Conservation (phyloP, 495 filamentous ascomycete genomes). For the Jackrogersella minutella region DNA sequence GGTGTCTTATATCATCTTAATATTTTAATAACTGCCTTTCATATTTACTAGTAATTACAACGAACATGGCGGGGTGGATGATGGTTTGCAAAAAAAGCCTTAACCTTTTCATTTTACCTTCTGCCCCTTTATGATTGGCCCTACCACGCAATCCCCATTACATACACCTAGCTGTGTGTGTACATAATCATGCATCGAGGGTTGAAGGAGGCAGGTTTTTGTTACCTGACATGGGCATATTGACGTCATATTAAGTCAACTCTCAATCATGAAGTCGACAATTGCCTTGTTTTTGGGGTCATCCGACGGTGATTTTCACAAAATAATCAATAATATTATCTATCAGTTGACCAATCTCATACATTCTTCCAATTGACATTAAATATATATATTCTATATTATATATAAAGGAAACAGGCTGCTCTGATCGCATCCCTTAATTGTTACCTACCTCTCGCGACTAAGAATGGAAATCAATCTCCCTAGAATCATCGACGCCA, state of each 20-base stretch:
- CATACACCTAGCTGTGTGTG: not conserved
- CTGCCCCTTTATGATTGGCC: conserved; percentile 8
- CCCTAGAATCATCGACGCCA: conserved; percentile 43
- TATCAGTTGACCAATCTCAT: not conserved
- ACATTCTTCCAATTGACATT: not conserved
- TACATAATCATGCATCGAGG: not conserved
- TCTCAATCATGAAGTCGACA: not conserved
- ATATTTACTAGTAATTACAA: no score
- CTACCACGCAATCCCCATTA: no score
- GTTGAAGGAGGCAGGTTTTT: conserved; percentile 18
- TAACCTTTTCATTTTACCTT: no score
- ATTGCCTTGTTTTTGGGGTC: conserved; percentile 2
- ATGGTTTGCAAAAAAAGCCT: no score
- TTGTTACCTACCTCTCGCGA: not conserved
- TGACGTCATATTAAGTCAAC: conserved; percentile 28
- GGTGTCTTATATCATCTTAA: no score
- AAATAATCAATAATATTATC: not conserved
- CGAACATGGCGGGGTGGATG: no score
- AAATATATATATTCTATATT: not conserved
- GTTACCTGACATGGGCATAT: not conserved
- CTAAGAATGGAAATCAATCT: conserved; percentile 46
- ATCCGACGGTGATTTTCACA: not conserved
- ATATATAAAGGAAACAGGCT: not conserved
- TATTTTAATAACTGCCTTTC: no score
- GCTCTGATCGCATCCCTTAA: not conserved